A percentile compares a stretch with the other conserved stretches of the same genome.
Conservation (phyloP, 495 filamentous ascomycete species). For the Neurospora sp. region DNA sequence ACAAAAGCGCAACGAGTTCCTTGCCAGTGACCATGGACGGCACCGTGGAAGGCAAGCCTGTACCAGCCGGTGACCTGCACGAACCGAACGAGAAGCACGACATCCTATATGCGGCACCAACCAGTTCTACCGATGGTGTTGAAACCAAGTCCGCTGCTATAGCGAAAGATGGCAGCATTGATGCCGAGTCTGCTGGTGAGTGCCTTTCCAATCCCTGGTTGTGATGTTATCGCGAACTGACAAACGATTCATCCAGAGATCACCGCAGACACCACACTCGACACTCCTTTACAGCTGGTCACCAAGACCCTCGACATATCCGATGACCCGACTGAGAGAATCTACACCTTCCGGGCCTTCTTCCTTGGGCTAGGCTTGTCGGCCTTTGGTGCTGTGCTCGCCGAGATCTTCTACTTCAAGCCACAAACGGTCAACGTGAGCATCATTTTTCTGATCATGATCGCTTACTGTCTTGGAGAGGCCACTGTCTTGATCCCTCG, state of each 20-base stretch:
- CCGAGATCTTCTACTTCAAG: conserved; percentile 38
- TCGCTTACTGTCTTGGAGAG: conserved; percentile 26
- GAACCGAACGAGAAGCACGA: no score
- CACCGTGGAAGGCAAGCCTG: neutral
- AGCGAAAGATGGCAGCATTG: neutral
- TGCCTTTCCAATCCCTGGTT: neutral
- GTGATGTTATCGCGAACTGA: neutral
- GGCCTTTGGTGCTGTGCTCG: conserved; percentile 20
- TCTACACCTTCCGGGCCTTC: conserved; percentile 24
- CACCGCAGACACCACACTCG: neutral
- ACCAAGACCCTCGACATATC: conserved; percentile 20
- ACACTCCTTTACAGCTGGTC: conserved; percentile 1
- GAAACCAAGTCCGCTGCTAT: neutral
- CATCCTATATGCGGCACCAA: no score
- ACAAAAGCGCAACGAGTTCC: no score
- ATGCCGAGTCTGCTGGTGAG: neutral
- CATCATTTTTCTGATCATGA: conserved; percentile 33
- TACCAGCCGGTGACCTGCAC: neutral
- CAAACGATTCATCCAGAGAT: neutral
- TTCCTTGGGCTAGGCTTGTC: conserved; percentile 25
- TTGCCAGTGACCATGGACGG: neutral
- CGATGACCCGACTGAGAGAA: conserved; percentile 23
- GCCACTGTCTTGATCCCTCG: conserved; percentile 29
- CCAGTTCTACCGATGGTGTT: no score
- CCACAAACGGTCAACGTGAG: conserved; percentile 34